A percentile compares a stretch with the other conserved stretches of the same genome.
phyloP scores from a whole-genome alignment of 2,329 filamentous ascomycete species.

The Verticillium zaregamsianum region DNA sequence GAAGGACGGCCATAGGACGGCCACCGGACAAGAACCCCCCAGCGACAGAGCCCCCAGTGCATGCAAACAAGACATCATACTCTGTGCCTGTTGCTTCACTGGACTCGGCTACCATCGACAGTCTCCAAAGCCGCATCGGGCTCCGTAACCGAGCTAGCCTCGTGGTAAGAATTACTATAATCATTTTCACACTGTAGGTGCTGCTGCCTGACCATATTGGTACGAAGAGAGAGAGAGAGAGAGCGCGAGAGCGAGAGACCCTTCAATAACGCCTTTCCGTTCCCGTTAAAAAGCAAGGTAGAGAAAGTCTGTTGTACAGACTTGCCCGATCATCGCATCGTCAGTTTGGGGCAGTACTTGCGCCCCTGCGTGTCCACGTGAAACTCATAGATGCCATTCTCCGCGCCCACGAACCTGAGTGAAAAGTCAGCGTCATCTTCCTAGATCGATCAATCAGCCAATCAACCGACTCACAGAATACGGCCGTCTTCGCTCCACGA shows the following conservation, averaged over 20 bases:
- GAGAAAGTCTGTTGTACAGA: neutral
- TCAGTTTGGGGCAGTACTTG: slow-evolving; percentile 53
- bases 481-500: slow-evolving; percentile 59
- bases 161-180: too few relatives aligned
- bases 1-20: too few relatives aligned
- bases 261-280: neutral
- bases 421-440: slow-evolving; percentile 15
- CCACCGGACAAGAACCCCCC: too few relatives aligned
- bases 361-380: slow-evolving; percentile 59
- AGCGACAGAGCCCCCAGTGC: too few relatives aligned
- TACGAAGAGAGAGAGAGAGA: too few relatives aligned
- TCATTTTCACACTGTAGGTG: too few relatives aligned
- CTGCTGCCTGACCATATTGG: too few relatives aligned
- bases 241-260: neutral
- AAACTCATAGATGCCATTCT: slow-evolving; percentile 74
- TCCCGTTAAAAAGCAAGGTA: neutral
- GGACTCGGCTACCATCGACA: too few relatives aligned
- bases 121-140: too few relatives aligned
- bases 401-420: slow-evolving; percentile 56
- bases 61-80: too few relatives aligned
- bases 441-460: neutral
- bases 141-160: too few relatives aligned
- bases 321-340: slow-evolving; percentile 37
- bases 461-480: slow-evolving; percentile 45
- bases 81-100: too few relatives aligned